Conservation (phyloP, 2,329 filamentous ascomycete species). For the Ophiosphaerella korrae region DNA sequence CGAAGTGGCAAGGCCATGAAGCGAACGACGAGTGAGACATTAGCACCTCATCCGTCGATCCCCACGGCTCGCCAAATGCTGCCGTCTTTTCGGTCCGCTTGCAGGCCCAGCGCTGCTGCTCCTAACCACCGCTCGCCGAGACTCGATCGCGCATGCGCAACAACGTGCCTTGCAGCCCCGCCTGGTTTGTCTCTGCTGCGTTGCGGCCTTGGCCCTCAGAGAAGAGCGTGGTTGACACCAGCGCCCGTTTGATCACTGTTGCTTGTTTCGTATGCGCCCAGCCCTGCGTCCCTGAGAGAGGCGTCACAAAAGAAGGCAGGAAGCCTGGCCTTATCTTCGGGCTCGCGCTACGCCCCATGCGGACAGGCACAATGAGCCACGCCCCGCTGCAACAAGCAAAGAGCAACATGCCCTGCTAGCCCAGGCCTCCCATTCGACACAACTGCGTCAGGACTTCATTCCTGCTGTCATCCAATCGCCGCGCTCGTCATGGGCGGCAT, state of each 20-base stretch:
- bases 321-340: conserved; percentile 12
- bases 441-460: too few species aligned
- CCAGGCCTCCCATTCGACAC: too few species aligned
- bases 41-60: conserved; percentile 9
- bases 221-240: too few species aligned
- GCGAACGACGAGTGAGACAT: conserved; percentile 2
- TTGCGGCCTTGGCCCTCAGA: too few species aligned
- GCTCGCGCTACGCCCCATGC: conserved; percentile 19
- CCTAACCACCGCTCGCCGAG: background rate
- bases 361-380: conserved; percentile 11
- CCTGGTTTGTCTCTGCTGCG: too few species aligned
- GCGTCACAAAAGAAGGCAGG: conserved; percentile 19
- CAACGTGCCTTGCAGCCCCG: background rate
- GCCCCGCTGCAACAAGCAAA: conserved; percentile 10
- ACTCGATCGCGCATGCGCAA: conserved; percentile 1
- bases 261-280: conserved; percentile 2
- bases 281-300: background rate
- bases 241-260: too few species aligned
- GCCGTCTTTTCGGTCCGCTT: conserved; percentile 19
- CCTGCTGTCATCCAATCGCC: too few species aligned
- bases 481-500: too few species aligned
- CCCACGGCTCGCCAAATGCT: conserved; percentile 9
- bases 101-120: conserved; percentile 12
- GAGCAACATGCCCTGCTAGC: conserved; percentile 1
- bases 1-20: conserved; percentile 15